phyloP scores from a whole-genome alignment of 192 early-diverging fungal species.

The Coemansia sp. region DNA sequence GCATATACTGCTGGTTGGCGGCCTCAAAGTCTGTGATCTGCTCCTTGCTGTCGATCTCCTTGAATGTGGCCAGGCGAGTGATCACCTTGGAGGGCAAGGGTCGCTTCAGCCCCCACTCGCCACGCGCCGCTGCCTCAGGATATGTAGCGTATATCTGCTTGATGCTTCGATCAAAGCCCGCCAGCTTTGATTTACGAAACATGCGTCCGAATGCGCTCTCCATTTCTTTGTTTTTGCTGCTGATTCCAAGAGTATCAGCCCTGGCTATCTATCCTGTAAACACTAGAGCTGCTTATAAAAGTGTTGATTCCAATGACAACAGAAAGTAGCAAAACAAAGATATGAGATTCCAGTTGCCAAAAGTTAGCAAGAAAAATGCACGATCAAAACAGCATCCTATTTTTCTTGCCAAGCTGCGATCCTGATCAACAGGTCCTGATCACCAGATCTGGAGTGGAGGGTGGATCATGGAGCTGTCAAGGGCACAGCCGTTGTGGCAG shows the following conservation, averaged over 20 bases:
- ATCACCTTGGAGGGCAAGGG: constrained; percentile 64
- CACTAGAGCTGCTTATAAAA: no score
- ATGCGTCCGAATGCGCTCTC: constrained; percentile 65
- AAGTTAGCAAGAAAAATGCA: no score
- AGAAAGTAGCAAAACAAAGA: no score
- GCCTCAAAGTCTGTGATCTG: constrained; percentile 68
- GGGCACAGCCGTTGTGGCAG: background rate
- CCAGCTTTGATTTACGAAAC: constrained; percentile 67
- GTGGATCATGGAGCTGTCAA: background rate
- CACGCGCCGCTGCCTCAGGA: constrained; percentile 45
- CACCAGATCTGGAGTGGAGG: no score
- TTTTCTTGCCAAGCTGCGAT: no score
- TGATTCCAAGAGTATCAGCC: background rate
- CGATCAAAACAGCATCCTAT: no score
- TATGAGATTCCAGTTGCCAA: no score
- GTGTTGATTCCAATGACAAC: no score
- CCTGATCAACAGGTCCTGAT: no score
- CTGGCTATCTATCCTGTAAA: background rate
- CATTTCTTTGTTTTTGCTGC: constrained; percentile 35
- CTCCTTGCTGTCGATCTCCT: constrained; percentile 67
- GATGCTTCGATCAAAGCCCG: constrained; percentile 65
- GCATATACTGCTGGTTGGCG: constrained; percentile 60
- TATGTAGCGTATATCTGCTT: constrained; percentile 73
- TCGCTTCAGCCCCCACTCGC: constrained; percentile 80
- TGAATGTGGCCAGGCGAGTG: constrained; percentile 59